Conservation (phyloP, 2,329 filamentous ascomycete genomes). For the Diplodia intermedia region DNA sequence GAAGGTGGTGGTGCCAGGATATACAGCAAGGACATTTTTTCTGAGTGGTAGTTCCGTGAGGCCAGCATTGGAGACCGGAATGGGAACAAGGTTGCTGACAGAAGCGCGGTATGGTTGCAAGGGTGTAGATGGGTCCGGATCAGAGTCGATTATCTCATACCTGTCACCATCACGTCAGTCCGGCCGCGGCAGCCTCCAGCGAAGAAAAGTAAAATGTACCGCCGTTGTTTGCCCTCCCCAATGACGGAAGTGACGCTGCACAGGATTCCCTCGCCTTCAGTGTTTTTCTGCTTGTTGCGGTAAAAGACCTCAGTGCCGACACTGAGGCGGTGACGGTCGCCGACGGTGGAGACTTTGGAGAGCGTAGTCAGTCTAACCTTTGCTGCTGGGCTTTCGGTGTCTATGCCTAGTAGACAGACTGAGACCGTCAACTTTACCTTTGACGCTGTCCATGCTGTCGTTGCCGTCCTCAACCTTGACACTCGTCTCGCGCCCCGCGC, state of each 20-base stretch:
- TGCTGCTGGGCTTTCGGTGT: constrained; percentile 32
- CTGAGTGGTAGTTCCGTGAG: constrained; percentile 52
- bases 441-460: constrained; percentile 53
- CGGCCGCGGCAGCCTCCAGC: no score
- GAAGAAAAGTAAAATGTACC: constrained; percentile 35
- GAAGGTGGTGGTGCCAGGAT: constrained; percentile 61
- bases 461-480: constrained; percentile 59
- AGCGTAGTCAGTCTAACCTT: constrained; percentile 35
- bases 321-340: constrained; percentile 41
- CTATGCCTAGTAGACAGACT: constrained; percentile 23
- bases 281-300: constrained; percentile 51
- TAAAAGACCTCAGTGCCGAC: constrained; percentile 59
- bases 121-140: constrained; percentile 51
- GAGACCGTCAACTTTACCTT: constrained; percentile 46
- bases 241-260: constrained; percentile 60
- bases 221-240: constrained; percentile 60
- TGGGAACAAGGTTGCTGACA: constrained; percentile 55
- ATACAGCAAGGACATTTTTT: constrained; percentile 57
- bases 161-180: constrained; percentile 15
- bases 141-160: constrained; percentile 60
- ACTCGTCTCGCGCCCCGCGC: constrained; percentile 55
- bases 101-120: constrained; percentile 53
- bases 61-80: constrained; percentile 50
- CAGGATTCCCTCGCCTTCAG: constrained; percentile 60
- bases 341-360: constrained; percentile 28